Conservation (phyloP, 2,329 filamentous ascomycete species). For the Penicillium sp. region DNA sequence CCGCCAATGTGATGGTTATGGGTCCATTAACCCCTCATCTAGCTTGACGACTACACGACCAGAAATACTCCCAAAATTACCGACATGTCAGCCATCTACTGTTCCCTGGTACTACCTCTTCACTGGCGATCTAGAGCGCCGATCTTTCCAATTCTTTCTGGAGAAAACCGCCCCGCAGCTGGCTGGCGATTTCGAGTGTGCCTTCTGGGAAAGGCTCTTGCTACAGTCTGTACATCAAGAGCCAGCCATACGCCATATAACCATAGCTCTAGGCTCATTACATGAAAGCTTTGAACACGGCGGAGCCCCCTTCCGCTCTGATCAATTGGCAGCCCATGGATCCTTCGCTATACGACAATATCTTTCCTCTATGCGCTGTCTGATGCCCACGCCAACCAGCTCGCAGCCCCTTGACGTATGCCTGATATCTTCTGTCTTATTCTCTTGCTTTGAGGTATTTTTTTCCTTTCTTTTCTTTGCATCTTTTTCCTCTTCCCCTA, state of each 20-base stretch:
- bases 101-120: background rate
- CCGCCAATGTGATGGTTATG: conserved; percentile 38
- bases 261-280: conserved; percentile 34
- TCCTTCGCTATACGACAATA: conserved; percentile 7
- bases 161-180: conserved; percentile 32
- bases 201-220: conserved; percentile 31
- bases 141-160: conserved; percentile 38
- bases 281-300: conserved; percentile 28
- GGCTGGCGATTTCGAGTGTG: conserved; percentile 28
- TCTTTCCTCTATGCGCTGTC: conserved; percentile 4
- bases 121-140: conserved; percentile 27
- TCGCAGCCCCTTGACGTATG: conserved; percentile 16
- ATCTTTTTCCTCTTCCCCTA: no score
- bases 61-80: background rate
- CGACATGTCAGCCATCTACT: conserved; percentile 10
- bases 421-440: conserved; percentile 29
- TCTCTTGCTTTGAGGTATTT: conserved; percentile 30
- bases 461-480: no score
- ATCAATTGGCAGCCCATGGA: background rate
- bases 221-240: conserved; percentile 32
- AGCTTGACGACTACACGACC: background rate
- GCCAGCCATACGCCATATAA: conserved; percentile 29
- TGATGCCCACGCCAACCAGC: background rate
- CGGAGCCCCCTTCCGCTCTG: background rate
- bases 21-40: background rate